Percentiles rank a stretch among this genome's conserved stretches.
These are phyloP conservation scores for Aegilops bicornis DNA, from an alignment of 176 grass and related monocot genomes.

Conservation along the genomic window DNA sequence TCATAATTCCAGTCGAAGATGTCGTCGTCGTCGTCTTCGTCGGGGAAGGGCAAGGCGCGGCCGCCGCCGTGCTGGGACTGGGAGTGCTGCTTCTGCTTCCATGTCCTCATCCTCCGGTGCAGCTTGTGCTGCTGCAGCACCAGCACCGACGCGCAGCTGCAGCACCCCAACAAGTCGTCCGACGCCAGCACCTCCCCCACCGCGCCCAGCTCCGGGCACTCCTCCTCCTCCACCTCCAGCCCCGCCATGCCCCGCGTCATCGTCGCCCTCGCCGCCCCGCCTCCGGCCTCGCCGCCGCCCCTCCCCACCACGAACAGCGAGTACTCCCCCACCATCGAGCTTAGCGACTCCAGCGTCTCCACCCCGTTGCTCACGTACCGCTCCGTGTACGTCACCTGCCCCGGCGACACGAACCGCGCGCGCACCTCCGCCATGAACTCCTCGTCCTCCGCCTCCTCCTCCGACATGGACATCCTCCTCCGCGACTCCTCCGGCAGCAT, in stretches of 20 bases:
- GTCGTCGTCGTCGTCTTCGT: neutral
- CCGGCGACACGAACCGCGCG: slow-evolving; percentile 34
- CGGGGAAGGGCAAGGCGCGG: too few species aligned
- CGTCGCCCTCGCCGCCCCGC: neutral
- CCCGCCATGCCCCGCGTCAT: slow-evolving; percentile 49
- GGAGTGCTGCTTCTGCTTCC: neutral
- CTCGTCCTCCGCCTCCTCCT: slow-evolving; percentile 44
- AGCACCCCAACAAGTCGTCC: slow-evolving; percentile 48
- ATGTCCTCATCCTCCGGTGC: slow-evolving; percentile 23
- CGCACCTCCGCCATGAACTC: slow-evolving; percentile 48
- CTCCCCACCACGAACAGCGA: slow-evolving; percentile 54
- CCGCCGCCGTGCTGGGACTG: neutral
- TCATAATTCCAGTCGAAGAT: neutral
- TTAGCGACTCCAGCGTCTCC: slow-evolving; percentile 51
- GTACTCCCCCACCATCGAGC: slow-evolving; percentile 46
- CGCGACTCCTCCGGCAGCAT: slow-evolving; percentile 26
- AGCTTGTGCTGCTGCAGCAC: slow-evolving; percentile 54
- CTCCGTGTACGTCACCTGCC: slow-evolving; percentile 46
- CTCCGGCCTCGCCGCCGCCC: neutral
- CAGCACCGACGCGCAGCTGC: slow-evolving; percentile 48
- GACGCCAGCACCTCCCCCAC: slow-evolving; percentile 73
- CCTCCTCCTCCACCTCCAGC: slow-evolving; percentile 42
- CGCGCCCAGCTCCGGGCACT: slow-evolving; percentile 62
- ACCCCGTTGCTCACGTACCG: slow-evolving; percentile 46
- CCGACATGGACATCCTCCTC: slow-evolving; percentile 8